Evolutionary conservation across 495 filamentous ascomycete species (phyloP).

Genomic region (Neurospora africana): DNA sequence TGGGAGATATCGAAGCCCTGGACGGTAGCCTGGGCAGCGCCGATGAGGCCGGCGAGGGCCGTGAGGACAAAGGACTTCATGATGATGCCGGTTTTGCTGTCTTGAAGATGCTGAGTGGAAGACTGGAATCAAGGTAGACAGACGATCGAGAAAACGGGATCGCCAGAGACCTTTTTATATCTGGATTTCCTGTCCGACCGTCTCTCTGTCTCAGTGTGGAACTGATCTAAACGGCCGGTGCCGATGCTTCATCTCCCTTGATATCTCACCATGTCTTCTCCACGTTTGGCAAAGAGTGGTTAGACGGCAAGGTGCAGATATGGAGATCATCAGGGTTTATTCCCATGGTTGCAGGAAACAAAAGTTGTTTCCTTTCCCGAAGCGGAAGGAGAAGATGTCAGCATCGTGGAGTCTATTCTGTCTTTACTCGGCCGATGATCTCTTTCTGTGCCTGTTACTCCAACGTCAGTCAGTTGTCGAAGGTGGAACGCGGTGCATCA

Average conservation of each 20-base stretch:
- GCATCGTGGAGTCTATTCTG: not conserved
- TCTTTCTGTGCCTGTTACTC: not conserved
- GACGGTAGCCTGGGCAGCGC: conserved; percentile 32
- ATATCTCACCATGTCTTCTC: not conserved
- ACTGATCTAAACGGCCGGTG: not conserved
- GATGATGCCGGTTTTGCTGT: not conserved
- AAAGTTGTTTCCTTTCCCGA: not conserved
- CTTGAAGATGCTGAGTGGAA: not conserved
- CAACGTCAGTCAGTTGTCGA: not conserved
- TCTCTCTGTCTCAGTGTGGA: not conserved
- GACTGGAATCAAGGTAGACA: not conserved
- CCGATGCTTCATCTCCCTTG: not conserved
- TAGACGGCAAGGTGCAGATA: not conserved
- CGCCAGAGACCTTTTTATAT: not conserved
- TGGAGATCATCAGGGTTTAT: not conserved
- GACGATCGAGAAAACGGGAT: not conserved
- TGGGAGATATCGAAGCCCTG: conserved; percentile 58
- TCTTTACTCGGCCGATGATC: not conserved
- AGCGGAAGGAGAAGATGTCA: not conserved
- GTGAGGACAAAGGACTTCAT: not conserved
- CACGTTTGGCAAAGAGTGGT: not conserved
- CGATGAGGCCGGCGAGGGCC: conserved; percentile 9
- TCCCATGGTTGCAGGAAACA: not conserved
- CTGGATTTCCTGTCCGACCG: not conserved
- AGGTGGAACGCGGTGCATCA: not conserved